Base-by-base conservation (phyloP, 352 stramenopile genomes). In the Globisporangium alternatum region DNA sequence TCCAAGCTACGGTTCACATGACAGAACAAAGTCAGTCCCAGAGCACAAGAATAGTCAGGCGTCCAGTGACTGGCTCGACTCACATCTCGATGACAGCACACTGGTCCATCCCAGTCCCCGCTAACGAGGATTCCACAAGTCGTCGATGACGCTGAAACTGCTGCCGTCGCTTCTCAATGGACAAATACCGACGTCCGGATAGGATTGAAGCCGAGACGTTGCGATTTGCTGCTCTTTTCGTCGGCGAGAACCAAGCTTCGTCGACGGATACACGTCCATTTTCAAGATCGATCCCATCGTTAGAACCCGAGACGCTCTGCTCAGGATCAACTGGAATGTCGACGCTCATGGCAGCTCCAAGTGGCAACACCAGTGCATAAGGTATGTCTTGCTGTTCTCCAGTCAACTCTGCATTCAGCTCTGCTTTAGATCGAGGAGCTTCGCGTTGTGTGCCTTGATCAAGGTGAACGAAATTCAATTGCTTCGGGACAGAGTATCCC, bases 1-100 rank as follows among this genome's bases (percentile, higher is more conserved):
- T 68, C 65, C 49, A 81, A 55, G 63, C 71, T 78, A 49, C 9
- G 9, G 44, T 17, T 7, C 22, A 55, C 2, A 2, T 3, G 13
- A 54, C 21, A 47, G 6, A 19, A 43, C 19, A 37, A 56, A 17
- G 22, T 64, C 22, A 61, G 44, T 47, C 7, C 30, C n/a, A 21
- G 33, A 2, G 5, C 22, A 15, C 63, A 54, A 25, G 10, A 6
- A 15, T 41, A 4, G 35, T 4, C 15, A 12, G 12, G 35, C 35
- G 15, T 9, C 15, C 12, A 28, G 41, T n/a, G 10, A 31, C 5
- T 19, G 25, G n/a, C 2, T 1, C 2, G 19, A 80, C 78, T 55
- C 59, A 88, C 81, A 89, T 80, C 66, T 90, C 81, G 54, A 90
- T 81, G 22, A 90, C 72, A 5, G 69, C 71, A 39, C 56, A 74